These are phyloP conservation scores for Pholiota conissans DNA, from an alignment of 768 basidiomycete species.

Conservation along the genomic window DNA sequence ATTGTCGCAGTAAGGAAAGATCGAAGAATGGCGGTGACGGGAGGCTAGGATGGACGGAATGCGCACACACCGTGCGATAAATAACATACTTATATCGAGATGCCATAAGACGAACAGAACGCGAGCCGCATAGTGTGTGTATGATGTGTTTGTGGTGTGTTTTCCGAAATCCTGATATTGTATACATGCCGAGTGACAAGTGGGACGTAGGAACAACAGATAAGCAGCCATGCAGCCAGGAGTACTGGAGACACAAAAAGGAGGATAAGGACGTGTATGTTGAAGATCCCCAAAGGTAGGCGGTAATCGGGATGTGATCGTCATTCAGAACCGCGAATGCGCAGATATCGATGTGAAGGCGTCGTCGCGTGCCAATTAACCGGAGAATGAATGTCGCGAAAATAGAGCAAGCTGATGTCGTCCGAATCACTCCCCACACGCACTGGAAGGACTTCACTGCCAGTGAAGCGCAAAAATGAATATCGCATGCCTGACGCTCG, in stretches of 20 bases:
- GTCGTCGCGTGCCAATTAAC: neutral
- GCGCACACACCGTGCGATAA: neutral
- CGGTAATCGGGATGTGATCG: neutral
- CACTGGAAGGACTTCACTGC: neutral
- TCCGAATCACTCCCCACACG: neutral
- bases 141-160: neutral
- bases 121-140: neutral
- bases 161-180: neutral
- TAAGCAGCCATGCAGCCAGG: neutral
- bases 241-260: neutral
- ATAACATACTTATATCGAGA: neutral
- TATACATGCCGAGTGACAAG: neutral
- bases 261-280: neutral
- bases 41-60: neutral
- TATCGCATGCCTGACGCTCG: neutral
- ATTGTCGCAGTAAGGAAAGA: no score
- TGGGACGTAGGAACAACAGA: neutral
- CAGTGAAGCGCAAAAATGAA: neutral
- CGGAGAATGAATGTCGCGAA: neutral
- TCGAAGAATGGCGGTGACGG: no score
- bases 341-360: neutral
- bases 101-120: neutral
- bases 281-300: neutral
- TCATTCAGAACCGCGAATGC: neutral
- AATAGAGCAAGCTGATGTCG: neutral